A percentile compares a stretch with the other conserved stretches of the same genome.
Evolutionary conservation across 1,284 basidiomycete genomes (phyloP).

Genomic region (Trametes sp.): DNA sequence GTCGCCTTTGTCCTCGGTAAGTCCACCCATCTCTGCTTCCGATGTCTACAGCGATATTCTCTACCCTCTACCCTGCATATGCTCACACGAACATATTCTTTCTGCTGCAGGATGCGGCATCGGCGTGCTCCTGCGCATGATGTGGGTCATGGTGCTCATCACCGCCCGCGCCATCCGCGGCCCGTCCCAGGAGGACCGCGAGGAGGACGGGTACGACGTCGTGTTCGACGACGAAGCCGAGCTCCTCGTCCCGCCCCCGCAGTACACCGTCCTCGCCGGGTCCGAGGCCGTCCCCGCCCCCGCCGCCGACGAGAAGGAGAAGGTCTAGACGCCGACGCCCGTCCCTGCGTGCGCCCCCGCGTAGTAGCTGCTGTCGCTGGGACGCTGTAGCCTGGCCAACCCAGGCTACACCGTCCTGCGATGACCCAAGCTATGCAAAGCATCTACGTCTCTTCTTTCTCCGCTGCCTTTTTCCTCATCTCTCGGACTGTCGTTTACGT

Average conservation of each 20-base stretch:
- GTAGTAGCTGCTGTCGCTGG: not conserved
- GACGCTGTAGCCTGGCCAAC: too few species aligned
- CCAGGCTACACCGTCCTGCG: too few species aligned
- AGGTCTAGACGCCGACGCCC: conserved; percentile 12
- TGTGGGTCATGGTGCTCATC: conserved; percentile 73
- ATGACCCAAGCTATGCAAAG: not conserved
- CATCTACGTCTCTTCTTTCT: not conserved
- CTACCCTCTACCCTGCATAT: not conserved
- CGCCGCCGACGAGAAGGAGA: conserved; percentile 33
- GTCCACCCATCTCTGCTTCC: conserved; percentile 32
- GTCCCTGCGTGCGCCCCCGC: too few species aligned
- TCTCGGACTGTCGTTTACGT: not conserved
- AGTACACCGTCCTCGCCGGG: conserved; percentile 61
- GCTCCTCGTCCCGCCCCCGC: conserved; percentile 53
- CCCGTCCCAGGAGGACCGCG: conserved; percentile 42
- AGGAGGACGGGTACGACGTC: conserved; percentile 39
- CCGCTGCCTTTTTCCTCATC: not conserved
- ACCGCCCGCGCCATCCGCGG: conserved; percentile 61
- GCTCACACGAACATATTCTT: not conserved
- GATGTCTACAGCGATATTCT: too few species aligned
- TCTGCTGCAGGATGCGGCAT: conserved; percentile 70
- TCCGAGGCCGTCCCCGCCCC: conserved; percentile 32
- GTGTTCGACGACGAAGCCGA: conserved; percentile 45
- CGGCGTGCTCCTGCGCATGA: conserved; percentile 78
- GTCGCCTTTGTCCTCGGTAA: conserved; percentile 82